Evolutionary conservation across 352 stramenopile genomes (phyloP), one percentile per base, ranked within the genome.

Genomic region (Pythium aphanidermatum): DNA sequence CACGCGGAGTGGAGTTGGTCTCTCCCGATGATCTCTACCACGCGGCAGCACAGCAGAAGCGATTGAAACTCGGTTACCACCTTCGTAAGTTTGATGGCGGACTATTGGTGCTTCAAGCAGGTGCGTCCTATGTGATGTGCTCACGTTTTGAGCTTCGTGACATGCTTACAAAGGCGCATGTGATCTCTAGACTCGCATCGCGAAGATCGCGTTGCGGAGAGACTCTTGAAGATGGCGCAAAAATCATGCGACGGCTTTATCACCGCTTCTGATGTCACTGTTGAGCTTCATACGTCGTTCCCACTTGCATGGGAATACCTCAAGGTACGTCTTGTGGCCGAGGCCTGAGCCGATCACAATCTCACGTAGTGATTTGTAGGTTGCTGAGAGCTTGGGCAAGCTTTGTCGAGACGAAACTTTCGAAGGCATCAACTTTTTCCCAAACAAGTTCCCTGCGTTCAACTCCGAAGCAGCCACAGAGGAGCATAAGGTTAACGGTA

Each of bases 21-120:
- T 99, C 95, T 21, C 96, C 96, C 0, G 92, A 98, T 38, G 96
- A 99, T 82, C 61, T 99, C 16, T 88, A 97, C 33, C 82, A 97
- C 29, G 94, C 93, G 21, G 74, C 83, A 25, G 43, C 75, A 32
- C 60, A 95, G 43, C 86, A 97, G 46, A 84, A 88, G 60, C 73
- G 70, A 26, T 58, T 96, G 8, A 60, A 63, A 9, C 76, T 99
- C 7, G 93, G 92, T 13, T 95, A 98, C 57, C 91, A 92, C 30
- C 61, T 98, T 33, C 75, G 89, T 46, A 95, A 81, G 39, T 99
- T 99, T 65, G 58, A 86, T 20, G 95, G 87, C 5, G 94, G 93
- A 10, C 70, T 98, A 14, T 72, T 96, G 17, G 95, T 98, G 11
- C 67, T 98, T 24, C 94, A 98, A 64, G 65, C 83, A 48, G 72